These are phyloP conservation scores for Punica granatum DNA, from an alignment of 345 rosid species.

Conservation along the genomic window DNA sequence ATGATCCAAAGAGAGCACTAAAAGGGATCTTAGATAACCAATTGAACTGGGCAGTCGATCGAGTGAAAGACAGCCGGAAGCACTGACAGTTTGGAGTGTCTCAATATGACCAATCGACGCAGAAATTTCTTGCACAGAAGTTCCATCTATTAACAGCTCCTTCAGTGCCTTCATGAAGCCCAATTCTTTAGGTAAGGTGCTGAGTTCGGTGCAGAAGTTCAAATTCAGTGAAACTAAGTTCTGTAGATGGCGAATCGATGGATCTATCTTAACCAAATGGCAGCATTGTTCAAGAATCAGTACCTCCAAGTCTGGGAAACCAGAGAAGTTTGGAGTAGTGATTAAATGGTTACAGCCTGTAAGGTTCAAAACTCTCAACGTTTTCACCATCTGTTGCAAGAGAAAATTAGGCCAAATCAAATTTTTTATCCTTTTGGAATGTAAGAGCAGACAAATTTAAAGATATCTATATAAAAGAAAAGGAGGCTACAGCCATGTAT, in stretches of 20 bases:
- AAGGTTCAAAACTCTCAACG: conserved; percentile 11
- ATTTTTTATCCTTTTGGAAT: background rate
- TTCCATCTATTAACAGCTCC: conserved; percentile 7
- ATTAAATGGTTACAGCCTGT: conserved; percentile 1
- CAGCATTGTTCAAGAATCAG: conserved; percentile 9
- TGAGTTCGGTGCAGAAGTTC: conserved; percentile 7
- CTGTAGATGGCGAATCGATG: background rate
- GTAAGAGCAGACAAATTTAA: background rate
- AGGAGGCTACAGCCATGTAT: background rate
- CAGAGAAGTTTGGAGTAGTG: conserved; percentile 5
- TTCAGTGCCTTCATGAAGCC: background rate
- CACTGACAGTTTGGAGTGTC: background rate
- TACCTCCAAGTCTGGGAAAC: background rate
- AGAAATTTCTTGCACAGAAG: too few species aligned
- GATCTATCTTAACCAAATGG: conserved; percentile 5
- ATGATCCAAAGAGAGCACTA: background rate
- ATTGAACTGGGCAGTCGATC: background rate
- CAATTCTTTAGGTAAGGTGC: conserved; percentile 1
- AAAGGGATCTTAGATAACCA: background rate
- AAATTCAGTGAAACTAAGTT: background rate
- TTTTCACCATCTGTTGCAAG: background rate
- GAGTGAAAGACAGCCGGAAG: background rate
- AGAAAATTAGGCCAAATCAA: background rate
- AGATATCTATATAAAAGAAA: too few species aligned
- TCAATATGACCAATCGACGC: background rate